A percentile compares a stretch with the other conserved stretches of the same genome.
These are phyloP conservation scores for Penicillium pancosmium DNA, from an alignment of 495 filamentous ascomycete genomes.

Conservation along the genomic window DNA sequence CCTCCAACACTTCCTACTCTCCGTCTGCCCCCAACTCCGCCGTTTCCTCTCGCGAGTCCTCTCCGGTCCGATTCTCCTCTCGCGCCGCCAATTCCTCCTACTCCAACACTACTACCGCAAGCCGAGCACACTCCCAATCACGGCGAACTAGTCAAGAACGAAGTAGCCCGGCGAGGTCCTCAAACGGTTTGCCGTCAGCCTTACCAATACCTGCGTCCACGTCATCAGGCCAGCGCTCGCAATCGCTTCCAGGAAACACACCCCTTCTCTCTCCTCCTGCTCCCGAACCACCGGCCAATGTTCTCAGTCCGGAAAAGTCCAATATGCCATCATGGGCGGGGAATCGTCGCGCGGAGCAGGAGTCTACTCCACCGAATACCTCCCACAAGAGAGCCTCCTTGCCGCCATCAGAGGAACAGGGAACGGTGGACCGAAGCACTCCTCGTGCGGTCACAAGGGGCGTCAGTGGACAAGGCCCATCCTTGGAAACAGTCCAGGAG, in stretches of 20 bases:
- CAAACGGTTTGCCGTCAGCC: slow-evolving; percentile 42
- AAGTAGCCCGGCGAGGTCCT: slow-evolving; percentile 60
- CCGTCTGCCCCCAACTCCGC: slow-evolving; percentile 45
- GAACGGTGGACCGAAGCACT: slow-evolving; percentile 38
- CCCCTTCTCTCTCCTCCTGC: slow-evolving; percentile 51
- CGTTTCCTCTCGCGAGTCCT: slow-evolving; percentile 54
- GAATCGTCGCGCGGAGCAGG: slow-evolving; percentile 41
- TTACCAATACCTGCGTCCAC: slow-evolving; percentile 55
- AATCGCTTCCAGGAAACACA: slow-evolving; percentile 66
- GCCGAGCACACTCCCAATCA: slow-evolving; percentile 52
- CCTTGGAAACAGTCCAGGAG: slow-evolving; percentile 92
- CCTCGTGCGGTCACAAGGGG: slow-evolving; percentile 57
- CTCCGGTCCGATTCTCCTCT: slow-evolving; percentile 45
- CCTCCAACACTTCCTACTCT: slow-evolving; percentile 35
- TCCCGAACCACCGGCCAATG: slow-evolving; percentile 59
- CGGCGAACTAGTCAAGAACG: slow-evolving; percentile 72
- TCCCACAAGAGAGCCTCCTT: slow-evolving; percentile 44
- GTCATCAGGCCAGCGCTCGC: slow-evolving; percentile 62
- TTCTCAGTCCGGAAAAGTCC: slow-evolving; percentile 63
- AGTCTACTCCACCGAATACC: slow-evolving; percentile 43
- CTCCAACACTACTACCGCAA: slow-evolving; percentile 32
- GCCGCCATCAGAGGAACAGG: slow-evolving; percentile 33
- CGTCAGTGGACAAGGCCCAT: slow-evolving; percentile 64
- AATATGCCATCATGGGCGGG: slow-evolving; percentile 66
- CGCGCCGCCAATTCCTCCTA: slow-evolving; percentile 35